Evolutionary conservation across 805 yeast genomes (phyloP).

Genomic region (Saccharomyces mikatae): DNA sequence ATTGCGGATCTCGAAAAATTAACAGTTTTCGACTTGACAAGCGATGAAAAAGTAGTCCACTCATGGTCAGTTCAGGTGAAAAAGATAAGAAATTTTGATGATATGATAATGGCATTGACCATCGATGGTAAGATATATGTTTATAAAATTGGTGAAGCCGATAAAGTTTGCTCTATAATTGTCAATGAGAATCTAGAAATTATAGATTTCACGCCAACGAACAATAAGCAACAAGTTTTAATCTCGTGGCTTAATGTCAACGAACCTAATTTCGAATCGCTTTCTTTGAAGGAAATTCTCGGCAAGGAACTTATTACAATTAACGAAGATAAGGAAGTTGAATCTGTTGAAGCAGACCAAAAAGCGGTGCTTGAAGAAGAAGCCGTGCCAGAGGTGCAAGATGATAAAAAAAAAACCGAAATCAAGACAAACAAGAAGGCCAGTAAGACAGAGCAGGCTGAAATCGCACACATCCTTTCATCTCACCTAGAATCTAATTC

Average conservation of each 20-base stretch:
- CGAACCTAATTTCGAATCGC: constrained; percentile 32
- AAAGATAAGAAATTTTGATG: constrained; percentile 13
- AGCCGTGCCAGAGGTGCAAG: constrained; percentile 27
- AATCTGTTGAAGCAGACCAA: constrained; percentile 1
- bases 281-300: constrained; percentile 16
- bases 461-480: constrained; percentile 21
- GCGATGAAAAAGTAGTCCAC: constrained; percentile 8
- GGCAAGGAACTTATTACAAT: constrained; percentile 23
- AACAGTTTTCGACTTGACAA: constrained; percentile 13
- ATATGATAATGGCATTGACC: constrained; percentile 16
- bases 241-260: constrained; percentile 34
- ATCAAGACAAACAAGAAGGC: constrained; percentile 15
- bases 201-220: constrained; percentile 16
- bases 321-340: constrained; percentile 16
- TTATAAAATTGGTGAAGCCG: constrained; percentile 28
- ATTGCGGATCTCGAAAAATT: constrained; percentile 16
- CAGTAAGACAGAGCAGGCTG: constrained; percentile 23
- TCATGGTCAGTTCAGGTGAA: constrained; percentile 20
- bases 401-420: constrained; percentile 28
- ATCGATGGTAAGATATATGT: constrained; percentile 18
- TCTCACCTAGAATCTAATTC: constrained; percentile 24
- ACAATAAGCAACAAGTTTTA: constrained; percentile 12
- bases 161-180: constrained; percentile 29
- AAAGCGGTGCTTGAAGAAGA: constrained; percentile 15
- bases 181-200: constrained; percentile 21